Evolutionary conservation across 768 basidiomycete genomes (phyloP).

Genomic region (button mushroom (Agaricus bisporus)): DNA sequence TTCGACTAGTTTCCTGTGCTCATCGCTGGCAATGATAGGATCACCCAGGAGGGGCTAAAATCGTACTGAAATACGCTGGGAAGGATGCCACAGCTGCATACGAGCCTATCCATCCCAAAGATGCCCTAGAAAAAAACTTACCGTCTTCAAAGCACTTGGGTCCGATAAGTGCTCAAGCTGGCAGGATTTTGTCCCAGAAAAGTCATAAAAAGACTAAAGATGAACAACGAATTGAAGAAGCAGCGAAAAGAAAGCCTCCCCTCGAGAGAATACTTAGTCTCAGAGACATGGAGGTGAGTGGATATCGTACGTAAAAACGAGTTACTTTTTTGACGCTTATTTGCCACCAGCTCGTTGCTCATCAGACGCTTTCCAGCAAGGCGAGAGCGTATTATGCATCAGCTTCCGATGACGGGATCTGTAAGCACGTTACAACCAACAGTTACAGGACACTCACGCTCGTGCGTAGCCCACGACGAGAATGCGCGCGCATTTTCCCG

Average conservation of each 20-base stretch:
- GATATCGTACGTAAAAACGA: background rate
- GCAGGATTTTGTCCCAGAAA: slow-evolving; percentile 29
- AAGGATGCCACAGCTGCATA: slow-evolving; percentile 75
- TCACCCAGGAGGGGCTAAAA: slow-evolving; percentile 77
- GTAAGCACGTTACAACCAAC: slow-evolving; percentile 35
- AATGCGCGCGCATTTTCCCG: slow-evolving; percentile 78
- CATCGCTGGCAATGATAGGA: slow-evolving; percentile 31
- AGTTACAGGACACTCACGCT: slow-evolving; percentile 10
- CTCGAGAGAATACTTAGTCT: slow-evolving; percentile 67
- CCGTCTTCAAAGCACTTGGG: slow-evolving; percentile 71
- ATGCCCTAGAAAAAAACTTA: slow-evolving; percentile 69
- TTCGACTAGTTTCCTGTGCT: slow-evolving; percentile 2
- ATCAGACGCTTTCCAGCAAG: slow-evolving; percentile 62
- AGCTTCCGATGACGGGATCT: slow-evolving; percentile 78
- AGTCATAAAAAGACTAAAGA: slow-evolving; percentile 57
- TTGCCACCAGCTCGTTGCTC: slow-evolving; percentile 56
- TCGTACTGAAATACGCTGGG: slow-evolving; percentile 82
- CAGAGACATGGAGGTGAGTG: slow-evolving; percentile 72
- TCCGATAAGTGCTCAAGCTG: slow-evolving; percentile 42
- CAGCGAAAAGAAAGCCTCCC: slow-evolving; percentile 54
- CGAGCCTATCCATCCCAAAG: slow-evolving; percentile 81
- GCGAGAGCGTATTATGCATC: slow-evolving; percentile 84
- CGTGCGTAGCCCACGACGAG: slow-evolving; percentile 47
- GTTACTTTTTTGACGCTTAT: background rate
- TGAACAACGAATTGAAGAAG: slow-evolving; percentile 60